phyloP scores from a whole-genome alignment of 352 stramenopile species.

The Phytophthora tubulina region DNA sequence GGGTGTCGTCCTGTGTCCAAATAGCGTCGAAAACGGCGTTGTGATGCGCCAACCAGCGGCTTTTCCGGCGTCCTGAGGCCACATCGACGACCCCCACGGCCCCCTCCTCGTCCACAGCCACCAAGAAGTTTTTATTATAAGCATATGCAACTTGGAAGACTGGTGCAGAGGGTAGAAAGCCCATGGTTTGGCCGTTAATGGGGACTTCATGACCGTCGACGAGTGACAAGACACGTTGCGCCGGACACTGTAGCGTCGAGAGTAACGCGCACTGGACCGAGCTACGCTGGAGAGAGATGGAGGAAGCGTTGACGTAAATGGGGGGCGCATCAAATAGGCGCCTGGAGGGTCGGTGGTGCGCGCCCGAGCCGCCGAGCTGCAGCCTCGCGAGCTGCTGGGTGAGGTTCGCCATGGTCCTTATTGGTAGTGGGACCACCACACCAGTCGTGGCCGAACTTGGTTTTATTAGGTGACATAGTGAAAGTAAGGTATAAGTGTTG shows the following conservation, averaged over 20 bases:
- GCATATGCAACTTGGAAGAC: conserved; percentile 69
- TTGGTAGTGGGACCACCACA: not conserved
- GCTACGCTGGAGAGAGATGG: conserved; percentile 26
- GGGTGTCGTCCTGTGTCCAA: conserved; percentile 59
- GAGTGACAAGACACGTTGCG: conserved; percentile 33
- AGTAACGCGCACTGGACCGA: conserved; percentile 40
- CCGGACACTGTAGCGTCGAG: conserved; percentile 45
- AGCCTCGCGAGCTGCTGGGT: conserved; percentile 47
- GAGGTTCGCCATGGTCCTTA: conserved; percentile 36
- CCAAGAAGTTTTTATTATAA: conserved; percentile 42
- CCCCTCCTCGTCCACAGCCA: conserved; percentile 69
- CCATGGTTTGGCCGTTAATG: conserved; percentile 22
- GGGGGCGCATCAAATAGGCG: conserved; percentile 15
- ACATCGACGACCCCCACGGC: conserved; percentile 54
- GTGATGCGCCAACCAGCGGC: conserved; percentile 61
- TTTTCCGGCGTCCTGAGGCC: conserved; percentile 30
- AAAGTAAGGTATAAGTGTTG: not conserved
- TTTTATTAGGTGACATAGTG: conserved; percentile 7
- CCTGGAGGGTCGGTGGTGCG: conserved; percentile 30
- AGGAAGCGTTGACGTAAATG: conserved; percentile 26
- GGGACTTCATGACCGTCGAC: conserved; percentile 12
- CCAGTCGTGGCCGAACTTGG: conserved; percentile 23
- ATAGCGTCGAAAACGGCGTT: conserved; percentile 81
- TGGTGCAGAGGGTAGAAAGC: conserved; percentile 33
- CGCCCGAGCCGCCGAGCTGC: conserved; percentile 44